phyloP scores from a whole-genome alignment of 805 yeast species.

The Pichia paraexigua region DNA sequence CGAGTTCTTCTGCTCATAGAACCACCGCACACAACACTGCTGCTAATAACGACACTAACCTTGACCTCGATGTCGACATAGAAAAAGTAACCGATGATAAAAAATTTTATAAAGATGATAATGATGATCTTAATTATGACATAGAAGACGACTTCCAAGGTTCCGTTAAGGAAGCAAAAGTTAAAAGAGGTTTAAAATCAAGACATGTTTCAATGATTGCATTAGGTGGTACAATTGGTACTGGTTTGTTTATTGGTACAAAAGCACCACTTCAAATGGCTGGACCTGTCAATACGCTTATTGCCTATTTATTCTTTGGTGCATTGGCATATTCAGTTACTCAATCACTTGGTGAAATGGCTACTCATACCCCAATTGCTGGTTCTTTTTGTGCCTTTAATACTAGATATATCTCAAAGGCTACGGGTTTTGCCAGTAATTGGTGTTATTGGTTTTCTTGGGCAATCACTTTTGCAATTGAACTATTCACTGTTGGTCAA shows the following conservation, averaged over 20 bases:
- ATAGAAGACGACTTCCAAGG: constrained; percentile 3
- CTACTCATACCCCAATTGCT: constrained; percentile 63
- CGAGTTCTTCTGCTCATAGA: neutral
- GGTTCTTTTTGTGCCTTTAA: constrained; percentile 65
- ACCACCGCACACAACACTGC: too few species aligned
- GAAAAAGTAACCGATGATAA: neutral
- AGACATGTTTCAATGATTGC: constrained; percentile 73
- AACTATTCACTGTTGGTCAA: constrained; percentile 64
- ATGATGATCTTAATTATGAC: neutral
- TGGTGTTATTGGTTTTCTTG: constrained; percentile 74
- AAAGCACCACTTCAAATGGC: constrained; percentile 45
- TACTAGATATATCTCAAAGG: constrained; percentile 60
- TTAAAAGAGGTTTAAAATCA: constrained; percentile 49
- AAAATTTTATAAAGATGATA: neutral
- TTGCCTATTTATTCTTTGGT: constrained; percentile 61
- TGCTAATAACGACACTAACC: too few species aligned
- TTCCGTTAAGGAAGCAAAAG: constrained; percentile 12
- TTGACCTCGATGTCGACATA: too few species aligned
- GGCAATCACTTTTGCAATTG: constrained; percentile 71
- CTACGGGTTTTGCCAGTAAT: constrained; percentile 65
- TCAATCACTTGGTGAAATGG: constrained; percentile 75
- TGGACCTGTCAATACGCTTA: constrained; percentile 64
- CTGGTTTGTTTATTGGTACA: constrained; percentile 66
- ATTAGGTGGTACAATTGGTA: constrained; percentile 73
- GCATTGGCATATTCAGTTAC: constrained; percentile 57